Evolutionary conservation across 2,329 filamentous ascomycete species (phyloP).

Genomic region (Thielaviopsis punctulata): DNA sequence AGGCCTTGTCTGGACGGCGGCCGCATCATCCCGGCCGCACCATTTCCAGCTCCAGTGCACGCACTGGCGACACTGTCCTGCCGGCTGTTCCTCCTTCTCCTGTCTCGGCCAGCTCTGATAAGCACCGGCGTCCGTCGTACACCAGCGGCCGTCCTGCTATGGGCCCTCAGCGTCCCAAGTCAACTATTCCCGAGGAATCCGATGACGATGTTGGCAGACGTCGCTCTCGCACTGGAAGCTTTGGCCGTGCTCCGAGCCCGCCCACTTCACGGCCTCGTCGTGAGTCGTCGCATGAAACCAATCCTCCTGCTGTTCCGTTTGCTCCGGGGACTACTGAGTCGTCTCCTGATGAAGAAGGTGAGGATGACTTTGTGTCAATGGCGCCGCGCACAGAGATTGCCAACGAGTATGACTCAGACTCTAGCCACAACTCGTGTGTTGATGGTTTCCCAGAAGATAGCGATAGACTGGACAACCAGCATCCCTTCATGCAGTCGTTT

Average conservation of each 20-base stretch:
- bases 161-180: conserved; percentile 2
- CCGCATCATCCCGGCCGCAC: conserved; percentile 1
- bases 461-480: neutral
- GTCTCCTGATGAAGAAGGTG: neutral
- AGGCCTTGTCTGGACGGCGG: neutral
- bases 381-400: neutral
- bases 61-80: neutral
- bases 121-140: conserved; percentile 6
- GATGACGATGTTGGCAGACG: neutral
- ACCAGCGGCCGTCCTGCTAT: neutral
- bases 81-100: conserved; percentile 1
- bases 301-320: neutral
- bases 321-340: neutral
- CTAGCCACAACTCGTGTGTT: neutral
- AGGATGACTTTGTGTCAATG: neutral
- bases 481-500: neutral
- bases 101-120: neutral
- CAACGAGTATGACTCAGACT: neutral
- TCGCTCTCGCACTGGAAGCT: neutral
- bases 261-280: neutral
- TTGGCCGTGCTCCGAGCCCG: neutral
- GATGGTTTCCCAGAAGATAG: neutral
- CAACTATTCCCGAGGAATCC: conserved; percentile 4
- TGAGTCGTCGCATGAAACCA: neutral
- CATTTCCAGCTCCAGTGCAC: conserved; percentile 1